phyloP scores from a whole-genome alignment of 495 filamentous ascomycete genomes.

The Chaetomium tenue region DNA sequence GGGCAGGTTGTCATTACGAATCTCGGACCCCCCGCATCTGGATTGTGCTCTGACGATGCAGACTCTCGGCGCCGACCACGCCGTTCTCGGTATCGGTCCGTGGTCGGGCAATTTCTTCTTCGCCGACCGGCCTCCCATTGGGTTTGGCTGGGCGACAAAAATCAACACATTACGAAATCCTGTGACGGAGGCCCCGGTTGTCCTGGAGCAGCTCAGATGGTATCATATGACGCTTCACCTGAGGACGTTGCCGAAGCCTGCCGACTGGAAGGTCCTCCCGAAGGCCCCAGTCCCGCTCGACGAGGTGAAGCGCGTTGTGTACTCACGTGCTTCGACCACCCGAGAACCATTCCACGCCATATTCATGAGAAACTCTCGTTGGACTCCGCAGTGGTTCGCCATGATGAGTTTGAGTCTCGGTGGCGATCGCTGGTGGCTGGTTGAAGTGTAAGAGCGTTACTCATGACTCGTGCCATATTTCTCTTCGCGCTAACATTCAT shows the following conservation, averaged over 20 bases:
- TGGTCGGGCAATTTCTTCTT: constrained; percentile 57
- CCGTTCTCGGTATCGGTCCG: constrained; percentile 66
- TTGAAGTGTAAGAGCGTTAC: constrained; percentile 55
- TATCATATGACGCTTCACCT: constrained; percentile 61
- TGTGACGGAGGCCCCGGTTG: constrained; percentile 52
- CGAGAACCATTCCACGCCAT: constrained; percentile 56
- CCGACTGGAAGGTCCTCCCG: constrained; percentile 60
- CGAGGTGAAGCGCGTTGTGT: constrained; percentile 60
- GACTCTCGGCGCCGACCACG: constrained; percentile 55
- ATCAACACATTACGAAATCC: constrained; percentile 55
- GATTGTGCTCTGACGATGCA: constrained; percentile 68
- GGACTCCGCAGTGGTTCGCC: constrained; percentile 65
- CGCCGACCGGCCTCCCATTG: background rate
- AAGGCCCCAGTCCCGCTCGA: constrained; percentile 53
- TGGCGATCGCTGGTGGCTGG: constrained; percentile 75
- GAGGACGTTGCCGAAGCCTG: constrained; percentile 54
- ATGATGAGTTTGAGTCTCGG: constrained; percentile 66
- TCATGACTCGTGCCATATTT: background rate
- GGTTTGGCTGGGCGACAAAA: constrained; percentile 32
- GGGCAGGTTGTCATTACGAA: constrained; percentile 53
- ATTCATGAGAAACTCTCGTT: constrained; percentile 63
- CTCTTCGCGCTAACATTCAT: constrained; percentile 21
- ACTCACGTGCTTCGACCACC: constrained; percentile 30
- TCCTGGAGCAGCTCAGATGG: constrained; percentile 59
- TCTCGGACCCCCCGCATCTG: constrained; percentile 58